These are phyloP conservation scores for Colletotrichum filicis DNA, from an alignment of 2,329 filamentous ascomycete genomes.

Conservation along the genomic window DNA sequence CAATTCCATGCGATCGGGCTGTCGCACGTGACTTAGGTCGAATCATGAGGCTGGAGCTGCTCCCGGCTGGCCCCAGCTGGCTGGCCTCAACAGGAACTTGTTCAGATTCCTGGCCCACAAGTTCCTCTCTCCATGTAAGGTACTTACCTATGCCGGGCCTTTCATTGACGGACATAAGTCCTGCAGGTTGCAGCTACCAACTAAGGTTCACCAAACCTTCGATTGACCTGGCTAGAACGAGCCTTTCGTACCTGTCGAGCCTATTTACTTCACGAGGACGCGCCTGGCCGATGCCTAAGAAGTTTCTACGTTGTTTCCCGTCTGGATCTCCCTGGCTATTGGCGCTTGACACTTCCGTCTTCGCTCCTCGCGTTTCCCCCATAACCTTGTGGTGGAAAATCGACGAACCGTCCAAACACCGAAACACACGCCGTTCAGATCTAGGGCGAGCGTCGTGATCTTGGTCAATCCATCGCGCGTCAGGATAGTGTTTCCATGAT, in stretches of 20 bases:
- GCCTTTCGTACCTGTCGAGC: not conserved
- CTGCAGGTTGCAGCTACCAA: not conserved
- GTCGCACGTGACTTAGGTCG: slow-evolving; percentile 21
- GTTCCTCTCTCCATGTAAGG: too few species aligned
- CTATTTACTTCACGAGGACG: not conserved
- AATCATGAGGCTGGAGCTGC: not conserved
- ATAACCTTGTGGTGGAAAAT: not conserved
- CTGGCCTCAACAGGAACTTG: too few species aligned
- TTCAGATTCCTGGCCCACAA: too few species aligned
- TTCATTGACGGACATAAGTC: not conserved
- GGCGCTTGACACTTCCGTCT: not conserved
- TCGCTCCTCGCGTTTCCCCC: not conserved
- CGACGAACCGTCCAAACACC: slow-evolving; percentile 14
- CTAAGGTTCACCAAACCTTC: too few species aligned
- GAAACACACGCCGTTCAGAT: slow-evolving; percentile 29
- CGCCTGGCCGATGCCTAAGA: not conserved
- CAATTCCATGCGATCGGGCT: slow-evolving; percentile 2
- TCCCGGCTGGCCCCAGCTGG: not conserved
- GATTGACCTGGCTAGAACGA: not conserved
- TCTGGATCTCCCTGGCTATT: not conserved
- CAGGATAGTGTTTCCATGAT: slow-evolving; percentile 25
- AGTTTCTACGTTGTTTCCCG: not conserved
- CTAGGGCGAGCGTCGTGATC: slow-evolving; percentile 27
- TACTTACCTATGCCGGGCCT: too few species aligned
- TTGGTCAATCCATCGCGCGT: slow-evolving; percentile 15